Evolutionary conservation across 495 filamentous ascomycete species (phyloP).

Genomic region (Aspergillus funiculosus): DNA sequence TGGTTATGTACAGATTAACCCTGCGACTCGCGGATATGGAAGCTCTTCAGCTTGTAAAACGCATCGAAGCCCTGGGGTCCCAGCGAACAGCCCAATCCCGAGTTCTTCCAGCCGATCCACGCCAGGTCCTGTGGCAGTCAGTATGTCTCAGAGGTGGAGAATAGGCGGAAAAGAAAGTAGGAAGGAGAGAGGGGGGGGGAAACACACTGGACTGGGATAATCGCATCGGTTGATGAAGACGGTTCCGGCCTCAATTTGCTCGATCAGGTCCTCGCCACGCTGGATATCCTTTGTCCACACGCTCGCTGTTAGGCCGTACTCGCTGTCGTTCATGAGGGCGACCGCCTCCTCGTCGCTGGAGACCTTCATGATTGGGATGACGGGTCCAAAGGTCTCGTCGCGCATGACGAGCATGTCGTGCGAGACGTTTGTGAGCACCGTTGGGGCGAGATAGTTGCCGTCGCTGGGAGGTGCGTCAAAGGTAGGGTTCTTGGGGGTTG

Average conservation of each 20-base stretch:
- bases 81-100: constrained; percentile 82
- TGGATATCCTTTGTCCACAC: constrained; percentile 92
- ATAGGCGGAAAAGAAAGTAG: too few species aligned
- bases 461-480: constrained; percentile 61
- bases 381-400: constrained; percentile 93
- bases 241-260: constrained; percentile 85
- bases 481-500: constrained; percentile 73
- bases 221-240: constrained; percentile 96
- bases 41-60: constrained; percentile 94
- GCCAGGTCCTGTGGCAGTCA: constrained; percentile 70
- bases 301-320: constrained; percentile 92
- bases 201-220: constrained; percentile 82
- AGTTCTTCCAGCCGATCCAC: constrained; percentile 98
- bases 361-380: constrained; percentile 93
- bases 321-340: constrained; percentile 85
- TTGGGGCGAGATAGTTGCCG: constrained; percentile 84
- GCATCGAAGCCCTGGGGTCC: constrained; percentile 90
- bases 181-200: background rate
- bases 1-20: constrained; percentile 3
- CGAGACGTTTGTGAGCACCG: constrained; percentile 72
- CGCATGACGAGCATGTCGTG: constrained; percentile 89
- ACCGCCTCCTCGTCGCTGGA: constrained; percentile 77
- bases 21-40: constrained; percentile 70
- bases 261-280: constrained; percentile 69
- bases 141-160: too few species aligned